Conservation (phyloP, 495 filamentous ascomycete genomes). For the Xylaria curta region DNA sequence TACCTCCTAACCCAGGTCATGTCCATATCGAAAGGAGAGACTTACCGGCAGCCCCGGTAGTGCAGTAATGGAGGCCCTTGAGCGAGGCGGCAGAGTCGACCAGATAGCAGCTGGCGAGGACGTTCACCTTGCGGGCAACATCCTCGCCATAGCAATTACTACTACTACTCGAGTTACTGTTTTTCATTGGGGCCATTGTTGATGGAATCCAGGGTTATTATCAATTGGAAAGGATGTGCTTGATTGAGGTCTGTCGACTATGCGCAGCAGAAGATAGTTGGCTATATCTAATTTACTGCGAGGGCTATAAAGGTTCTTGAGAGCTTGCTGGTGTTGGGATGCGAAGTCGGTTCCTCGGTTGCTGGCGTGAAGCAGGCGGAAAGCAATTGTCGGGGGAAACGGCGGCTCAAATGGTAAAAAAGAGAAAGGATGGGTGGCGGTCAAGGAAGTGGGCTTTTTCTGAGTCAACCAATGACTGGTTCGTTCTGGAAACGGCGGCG, state of each 20-base stretch:
- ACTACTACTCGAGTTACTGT: slow-evolving; percentile 72
- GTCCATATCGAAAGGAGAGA: neutral
- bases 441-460: slow-evolving; percentile 8
- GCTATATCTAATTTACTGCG: neutral
- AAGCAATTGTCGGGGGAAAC: neutral
- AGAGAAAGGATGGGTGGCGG: slow-evolving; percentile 13
- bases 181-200: slow-evolving; percentile 67
- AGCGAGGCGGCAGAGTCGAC: slow-evolving; percentile 61
- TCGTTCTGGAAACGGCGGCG: slow-evolving; percentile 4
- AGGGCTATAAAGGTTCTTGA: neutral
- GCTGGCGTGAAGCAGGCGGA: neutral
- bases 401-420: slow-evolving; percentile 20
- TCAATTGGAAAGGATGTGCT: neutral
- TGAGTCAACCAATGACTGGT: neutral
- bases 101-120: slow-evolving; percentile 86
- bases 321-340: neutral
- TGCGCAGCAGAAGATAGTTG: neutral
- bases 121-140: slow-evolving; percentile 64
- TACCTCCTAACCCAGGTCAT: too few species aligned
- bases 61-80: slow-evolving; percentile 91
- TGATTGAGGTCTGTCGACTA: neutral
- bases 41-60: slow-evolving; percentile 79
- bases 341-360: neutral
- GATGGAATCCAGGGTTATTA: slow-evolving; percentile 48
- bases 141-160: slow-evolving; percentile 72